A percentile compares a stretch with the other conserved stretches of the same genome.
Evolutionary conservation across 176 grass and related monocot genomes (phyloP).

Genomic region (Triticum timopheevii): DNA sequence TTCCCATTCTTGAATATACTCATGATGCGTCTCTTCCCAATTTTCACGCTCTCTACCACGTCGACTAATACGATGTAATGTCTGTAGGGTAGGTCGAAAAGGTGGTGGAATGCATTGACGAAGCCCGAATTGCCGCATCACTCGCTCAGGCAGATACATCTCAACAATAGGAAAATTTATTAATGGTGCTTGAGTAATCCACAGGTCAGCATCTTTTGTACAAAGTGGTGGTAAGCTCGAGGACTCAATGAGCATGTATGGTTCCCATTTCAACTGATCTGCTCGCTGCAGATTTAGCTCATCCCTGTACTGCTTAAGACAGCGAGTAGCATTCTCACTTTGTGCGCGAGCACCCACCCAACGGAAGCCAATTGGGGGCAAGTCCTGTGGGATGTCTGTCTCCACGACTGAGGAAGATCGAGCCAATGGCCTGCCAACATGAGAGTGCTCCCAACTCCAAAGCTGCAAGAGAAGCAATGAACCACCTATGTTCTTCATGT

Average conservation of each 20-base stretch:
- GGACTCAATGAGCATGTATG: constrained; percentile 42
- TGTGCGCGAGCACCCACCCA: constrained; percentile 58
- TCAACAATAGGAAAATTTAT: constrained; percentile 74
- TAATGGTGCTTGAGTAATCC: constrained; percentile 61
- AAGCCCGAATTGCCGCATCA: constrained; percentile 63
- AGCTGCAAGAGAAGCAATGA: constrained; percentile 73
- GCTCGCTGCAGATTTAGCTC: constrained; percentile 57
- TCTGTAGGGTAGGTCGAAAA: constrained; percentile 54
- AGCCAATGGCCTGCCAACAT: constrained; percentile 57
- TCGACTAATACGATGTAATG: constrained; percentile 60
- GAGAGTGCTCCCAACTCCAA: constrained; percentile 71
- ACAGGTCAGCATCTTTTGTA: constrained; percentile 52
- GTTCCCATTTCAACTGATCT: constrained; percentile 63
- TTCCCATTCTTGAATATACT: constrained; percentile 65
- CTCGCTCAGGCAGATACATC: constrained; percentile 68
- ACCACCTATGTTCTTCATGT: constrained; percentile 62
- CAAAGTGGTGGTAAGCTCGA: constrained; percentile 48
- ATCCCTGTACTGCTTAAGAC: constrained; percentile 61
- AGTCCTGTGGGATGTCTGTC: constrained; percentile 27
- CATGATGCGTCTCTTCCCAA: constrained; percentile 53
- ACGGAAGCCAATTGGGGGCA: constrained; percentile 52
- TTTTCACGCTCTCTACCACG: constrained; percentile 49
- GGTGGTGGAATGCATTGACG: constrained; percentile 56
- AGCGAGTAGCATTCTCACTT: constrained; percentile 58
- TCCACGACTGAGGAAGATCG: constrained; percentile 26